A percentile compares a stretch with the other conserved stretches of the same genome.
These are phyloP conservation scores for Aspergillus sp. DNA, from an alignment of 2,329 filamentous ascomycete species.

Conservation along the genomic window DNA sequence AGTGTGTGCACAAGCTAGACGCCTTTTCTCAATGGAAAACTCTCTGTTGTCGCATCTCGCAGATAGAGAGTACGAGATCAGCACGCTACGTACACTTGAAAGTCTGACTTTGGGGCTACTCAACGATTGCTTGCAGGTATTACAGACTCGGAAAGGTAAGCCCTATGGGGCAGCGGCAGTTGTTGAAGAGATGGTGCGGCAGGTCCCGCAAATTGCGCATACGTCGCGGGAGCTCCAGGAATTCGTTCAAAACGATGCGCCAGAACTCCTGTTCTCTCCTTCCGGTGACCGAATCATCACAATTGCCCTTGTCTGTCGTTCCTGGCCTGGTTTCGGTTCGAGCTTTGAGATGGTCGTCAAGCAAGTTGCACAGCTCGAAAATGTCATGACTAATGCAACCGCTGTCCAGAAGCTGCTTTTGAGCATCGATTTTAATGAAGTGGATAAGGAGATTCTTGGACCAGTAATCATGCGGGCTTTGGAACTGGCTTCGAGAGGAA, in stretches of 20 bases:
- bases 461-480: slow-evolving; percentile 42
- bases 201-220: slow-evolving; percentile 47
- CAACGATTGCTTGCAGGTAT: slow-evolving; percentile 53
- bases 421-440: slow-evolving; percentile 42
- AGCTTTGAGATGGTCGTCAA: slow-evolving; percentile 43
- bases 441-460: slow-evolving; percentile 39
- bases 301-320: slow-evolving; percentile 63
- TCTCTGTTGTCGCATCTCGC: slow-evolving; percentile 38
- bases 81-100: slow-evolving; percentile 40
- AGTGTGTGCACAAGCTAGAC: slow-evolving; percentile 67
- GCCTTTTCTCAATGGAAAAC: slow-evolving; percentile 66
- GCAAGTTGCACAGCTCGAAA: slow-evolving; percentile 38
- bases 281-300: slow-evolving; percentile 70
- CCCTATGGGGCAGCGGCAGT: slow-evolving; percentile 67
- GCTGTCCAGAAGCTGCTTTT: slow-evolving; percentile 46
- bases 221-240: slow-evolving; percentile 49
- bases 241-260: slow-evolving; percentile 62
- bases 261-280: slow-evolving; percentile 67
- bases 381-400: slow-evolving; percentile 36
- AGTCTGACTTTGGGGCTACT: slow-evolving; percentile 46
- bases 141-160: slow-evolving; percentile 64
- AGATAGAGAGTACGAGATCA: slow-evolving; percentile 30
- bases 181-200: slow-evolving; percentile 57
- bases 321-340: slow-evolving; percentile 46
- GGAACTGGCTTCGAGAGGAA: slow-evolving; percentile 41